Evolutionary conservation across 495 filamentous ascomycete species (phyloP).

Genomic region (Penicillium riverlandense): DNA sequence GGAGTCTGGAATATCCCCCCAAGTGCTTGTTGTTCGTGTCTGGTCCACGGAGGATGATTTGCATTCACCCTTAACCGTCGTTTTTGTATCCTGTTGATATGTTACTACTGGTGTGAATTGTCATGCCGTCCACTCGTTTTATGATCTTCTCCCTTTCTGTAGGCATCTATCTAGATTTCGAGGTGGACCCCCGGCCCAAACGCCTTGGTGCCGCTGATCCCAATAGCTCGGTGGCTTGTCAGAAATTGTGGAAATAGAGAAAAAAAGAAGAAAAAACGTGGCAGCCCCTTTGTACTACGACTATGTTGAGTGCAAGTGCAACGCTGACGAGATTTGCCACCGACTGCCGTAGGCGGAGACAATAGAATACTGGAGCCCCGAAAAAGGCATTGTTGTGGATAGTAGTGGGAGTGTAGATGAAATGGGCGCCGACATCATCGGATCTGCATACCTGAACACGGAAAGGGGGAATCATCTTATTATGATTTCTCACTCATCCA

Average conservation of each 20-base stretch:
- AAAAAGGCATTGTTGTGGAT: too few relatives aligned
- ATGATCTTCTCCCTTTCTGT: too few relatives aligned
- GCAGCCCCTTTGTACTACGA: too few relatives aligned
- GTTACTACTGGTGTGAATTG: conserved; percentile 6
- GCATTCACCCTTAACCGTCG: neutral
- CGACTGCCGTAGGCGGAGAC: neutral
- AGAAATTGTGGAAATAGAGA: too few relatives aligned
- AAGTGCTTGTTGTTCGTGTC: conserved; percentile 7
- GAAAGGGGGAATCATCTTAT: neutral
- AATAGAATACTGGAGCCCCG: neutral
- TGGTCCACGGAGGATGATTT: conserved; percentile 4
- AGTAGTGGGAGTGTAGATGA: too few relatives aligned
- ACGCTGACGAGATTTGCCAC: too few relatives aligned
- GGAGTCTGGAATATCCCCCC: conserved; percentile 15
- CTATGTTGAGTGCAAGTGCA: too few relatives aligned
- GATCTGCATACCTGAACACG: conserved; percentile 19
- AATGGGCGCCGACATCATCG: conserved; percentile 13
- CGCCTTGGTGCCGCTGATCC: conserved; percentile 3
- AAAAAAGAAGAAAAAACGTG: too few relatives aligned
- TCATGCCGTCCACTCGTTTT: conserved; percentile 13
- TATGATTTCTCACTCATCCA: neutral
- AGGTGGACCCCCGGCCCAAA: too few relatives aligned
- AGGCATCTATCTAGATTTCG: too few relatives aligned
- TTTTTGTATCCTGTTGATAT: neutral
- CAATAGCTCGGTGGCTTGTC: neutral